Evolutionary conservation across 1,139 yeast genomes (phyloP).

Genomic region (Protomyces lactucae-debilis): DNA sequence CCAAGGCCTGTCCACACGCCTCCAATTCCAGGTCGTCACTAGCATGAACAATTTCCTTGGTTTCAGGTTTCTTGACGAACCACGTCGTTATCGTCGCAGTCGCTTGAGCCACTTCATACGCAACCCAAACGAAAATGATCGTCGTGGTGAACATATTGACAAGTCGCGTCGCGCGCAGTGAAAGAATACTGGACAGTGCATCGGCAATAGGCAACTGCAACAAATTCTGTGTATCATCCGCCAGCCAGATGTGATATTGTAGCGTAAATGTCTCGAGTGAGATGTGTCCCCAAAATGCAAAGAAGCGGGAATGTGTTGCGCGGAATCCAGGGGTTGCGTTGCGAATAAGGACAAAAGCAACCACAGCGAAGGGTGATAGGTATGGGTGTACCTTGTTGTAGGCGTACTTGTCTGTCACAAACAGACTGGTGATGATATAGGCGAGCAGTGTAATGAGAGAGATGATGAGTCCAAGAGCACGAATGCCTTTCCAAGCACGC

Average conservation of each 20-base stretch:
- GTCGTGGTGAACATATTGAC: not conserved
- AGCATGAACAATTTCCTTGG: too few relatives aligned
- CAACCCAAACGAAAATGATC: not conserved
- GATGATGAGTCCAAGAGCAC: constrained; percentile 22
- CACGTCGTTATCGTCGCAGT: not conserved
- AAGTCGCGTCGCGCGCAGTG: not conserved
- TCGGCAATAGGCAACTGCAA: not conserved
- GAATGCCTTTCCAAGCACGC: constrained; percentile 11
- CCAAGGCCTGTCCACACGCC: too few relatives aligned
- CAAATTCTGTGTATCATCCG: constrained; percentile 33
- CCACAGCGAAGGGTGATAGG: constrained; percentile 33
- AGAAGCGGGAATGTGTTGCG: constrained; percentile 33
- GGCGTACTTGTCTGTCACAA: constrained; percentile 31
- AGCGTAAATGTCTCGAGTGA: constrained; percentile 36
- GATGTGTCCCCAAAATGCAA: constrained; percentile 35
- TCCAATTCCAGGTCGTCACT: too few relatives aligned
- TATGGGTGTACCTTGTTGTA: constrained; percentile 34
- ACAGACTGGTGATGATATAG: constrained; percentile 28
- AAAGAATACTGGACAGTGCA: not conserved
- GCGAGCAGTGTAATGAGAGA: not conserved
- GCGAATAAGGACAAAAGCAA: constrained; percentile 34
- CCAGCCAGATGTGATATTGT: constrained; percentile 36
- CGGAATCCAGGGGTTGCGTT: constrained; percentile 33
- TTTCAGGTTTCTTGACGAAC: not conserved
- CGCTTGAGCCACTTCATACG: not conserved